Percentiles rank a stretch among this genome's conserved stretches.
phyloP scores from a whole-genome alignment of 2,329 filamentous ascomycete species.

The Colletotrichum sp. region DNA sequence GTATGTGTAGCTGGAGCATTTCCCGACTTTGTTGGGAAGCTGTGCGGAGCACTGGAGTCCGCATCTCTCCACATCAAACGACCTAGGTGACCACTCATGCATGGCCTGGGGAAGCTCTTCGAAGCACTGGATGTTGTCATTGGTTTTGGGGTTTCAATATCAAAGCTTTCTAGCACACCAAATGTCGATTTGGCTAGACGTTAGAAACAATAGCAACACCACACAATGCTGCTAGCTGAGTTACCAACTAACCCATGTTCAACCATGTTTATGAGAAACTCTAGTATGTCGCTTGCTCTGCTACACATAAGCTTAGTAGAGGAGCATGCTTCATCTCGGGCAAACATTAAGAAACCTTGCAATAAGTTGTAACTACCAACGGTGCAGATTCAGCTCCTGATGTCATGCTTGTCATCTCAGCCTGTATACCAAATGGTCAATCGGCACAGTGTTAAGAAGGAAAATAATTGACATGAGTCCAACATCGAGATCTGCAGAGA shows the following conservation, averaged over 20 bases:
- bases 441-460: neutral
- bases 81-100: neutral
- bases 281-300: neutral
- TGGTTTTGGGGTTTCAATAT: rapidly evolving
- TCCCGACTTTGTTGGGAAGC: neutral
- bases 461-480: rapidly evolving
- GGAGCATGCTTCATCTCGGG: neutral
- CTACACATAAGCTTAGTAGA: neutral
- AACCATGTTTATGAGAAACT: neutral
- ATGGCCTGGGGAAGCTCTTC: neutral
- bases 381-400: neutral
- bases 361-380: neutral
- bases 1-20: neutral
- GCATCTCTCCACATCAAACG: neutral
- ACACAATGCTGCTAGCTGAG: neutral
- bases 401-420: neutral
- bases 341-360: neutral
- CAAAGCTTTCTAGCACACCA: neutral
- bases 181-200: neutral
- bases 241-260: neutral
- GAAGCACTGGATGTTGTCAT: rapidly evolving
- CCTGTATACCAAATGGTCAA: neutral
- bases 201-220: neutral
- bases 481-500: neutral
- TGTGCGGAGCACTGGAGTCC: neutral